phyloP scores from a whole-genome alignment of 139 green algal species.

The Gonium pectorale region DNA sequence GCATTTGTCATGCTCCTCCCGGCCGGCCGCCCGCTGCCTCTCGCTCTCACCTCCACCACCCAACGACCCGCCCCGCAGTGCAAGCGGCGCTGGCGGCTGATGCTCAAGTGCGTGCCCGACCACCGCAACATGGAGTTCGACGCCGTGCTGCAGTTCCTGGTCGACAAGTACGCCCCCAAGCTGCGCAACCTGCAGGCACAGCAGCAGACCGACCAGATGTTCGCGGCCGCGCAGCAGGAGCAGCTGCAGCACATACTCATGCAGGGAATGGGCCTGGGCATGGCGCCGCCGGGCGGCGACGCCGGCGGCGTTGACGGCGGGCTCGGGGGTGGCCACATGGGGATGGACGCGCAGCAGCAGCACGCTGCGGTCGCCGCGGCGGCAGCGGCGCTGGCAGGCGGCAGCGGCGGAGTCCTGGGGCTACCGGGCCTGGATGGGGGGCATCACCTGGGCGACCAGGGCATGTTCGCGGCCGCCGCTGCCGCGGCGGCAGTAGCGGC shows the following conservation, averaged over 20 bases:
- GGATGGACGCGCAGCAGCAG: neutral
- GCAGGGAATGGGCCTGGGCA: constrained; percentile 24
- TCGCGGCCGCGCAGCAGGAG: constrained; percentile 26
- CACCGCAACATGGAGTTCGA: constrained; percentile 40
- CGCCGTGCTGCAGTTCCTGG: constrained; percentile 7
- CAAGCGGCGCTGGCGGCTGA: constrained; percentile 76
- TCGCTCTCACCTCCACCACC: neutral
- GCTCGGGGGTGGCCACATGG: neutral
- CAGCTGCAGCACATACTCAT: constrained; percentile 20
- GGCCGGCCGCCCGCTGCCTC: too few species aligned
- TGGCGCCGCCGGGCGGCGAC: neutral
- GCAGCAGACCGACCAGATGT: constrained; percentile 9
- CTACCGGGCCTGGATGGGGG: neutral
- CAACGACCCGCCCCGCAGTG: constrained; percentile 35
- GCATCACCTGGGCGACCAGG: constrained; percentile 3
- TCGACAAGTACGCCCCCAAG: constrained; percentile 43
- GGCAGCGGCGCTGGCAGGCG: constrained; percentile 18
- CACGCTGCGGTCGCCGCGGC: constrained; percentile 6
- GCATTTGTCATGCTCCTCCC: neutral
- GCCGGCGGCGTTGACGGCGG: neutral
- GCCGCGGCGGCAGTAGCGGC: constrained; percentile 5
- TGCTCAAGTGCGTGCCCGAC: constrained; percentile 61
- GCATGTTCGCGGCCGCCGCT: constrained; percentile 12
- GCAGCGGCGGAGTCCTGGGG: neutral
- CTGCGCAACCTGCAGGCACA: constrained; percentile 4